Base-by-base conservation (phyloP, 2,329 filamentous ascomycete species). In the Aschersonia sp. region DNA sequence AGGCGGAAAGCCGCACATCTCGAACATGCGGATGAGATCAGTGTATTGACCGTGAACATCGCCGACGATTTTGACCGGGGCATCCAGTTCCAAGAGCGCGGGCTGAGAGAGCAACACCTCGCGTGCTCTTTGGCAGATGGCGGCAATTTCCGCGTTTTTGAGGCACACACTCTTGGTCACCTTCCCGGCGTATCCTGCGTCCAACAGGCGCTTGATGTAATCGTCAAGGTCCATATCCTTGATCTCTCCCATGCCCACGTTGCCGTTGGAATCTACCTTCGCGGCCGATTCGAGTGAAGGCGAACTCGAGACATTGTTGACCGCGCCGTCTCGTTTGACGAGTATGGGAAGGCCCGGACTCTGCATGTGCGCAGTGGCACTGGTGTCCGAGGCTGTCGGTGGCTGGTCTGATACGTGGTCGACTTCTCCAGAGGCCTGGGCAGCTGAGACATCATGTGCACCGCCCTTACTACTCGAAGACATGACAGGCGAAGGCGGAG, bases 11-110 rank as follows among this genome's bases (percentile, higher is more conserved):
- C 91, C 91, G 61, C 91, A 96, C 89, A 96, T 96, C 65, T 97
- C 91, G 60, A 97, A 97, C 77, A 97, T 87, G 53, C 91, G 82
- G 59, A 97, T 94, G 46, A 97, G 71, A 65, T 97, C 91, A 9
- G 89, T 94, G 64, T 95, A 97, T 65, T 97, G 91, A 46, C 91
- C 91, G 62, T 97, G 91, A 10, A 97, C 88, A 62, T 97, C 91
- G 46, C 91, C 91, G 31, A 97, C 92, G 58, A 98, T 94, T 70
- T 98, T 98, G 60, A 98, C 92, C 0, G 92, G 91, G 4, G 92
- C 87, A 53, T 91, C 84, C 44, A 98, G 76, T 66, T 98, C 92
- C 49, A 98, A 69, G 30, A 98, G 73, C 1, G 92, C 89, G 4
- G 92, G 92, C 61, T 98, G 92, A 4, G 85, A 89, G 5, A 98